Conservation (phyloP, 2,329 filamentous ascomycete genomes). For the Ophiognomonia clavigignenti-juglandacearum region DNA sequence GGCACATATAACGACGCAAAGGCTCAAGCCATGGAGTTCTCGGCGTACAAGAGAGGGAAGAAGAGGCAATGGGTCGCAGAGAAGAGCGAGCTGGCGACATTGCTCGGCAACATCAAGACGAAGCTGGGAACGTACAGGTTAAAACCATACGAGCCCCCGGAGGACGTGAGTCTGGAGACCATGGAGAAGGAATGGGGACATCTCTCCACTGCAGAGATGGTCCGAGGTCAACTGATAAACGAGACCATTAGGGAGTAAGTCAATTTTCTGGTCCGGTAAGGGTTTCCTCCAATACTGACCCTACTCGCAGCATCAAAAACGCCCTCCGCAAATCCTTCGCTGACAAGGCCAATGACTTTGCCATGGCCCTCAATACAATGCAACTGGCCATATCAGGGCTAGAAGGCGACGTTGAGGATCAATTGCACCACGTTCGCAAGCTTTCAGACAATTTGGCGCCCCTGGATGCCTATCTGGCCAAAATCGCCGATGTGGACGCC, state of each 20-base stretch:
- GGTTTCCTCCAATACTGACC: conserved; percentile 1
- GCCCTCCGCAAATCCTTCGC: conserved; percentile 87
- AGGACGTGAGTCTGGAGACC: conserved; percentile 74
- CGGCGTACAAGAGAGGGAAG: conserved; percentile 81
- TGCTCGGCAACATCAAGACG: conserved; percentile 97
- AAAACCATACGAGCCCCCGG: conserved; percentile 83
- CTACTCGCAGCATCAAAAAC: conserved; percentile 74
- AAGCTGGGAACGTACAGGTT: conserved; percentile 94
- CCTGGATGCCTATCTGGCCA: conserved; percentile 84
- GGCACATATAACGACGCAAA: conserved; percentile 93
- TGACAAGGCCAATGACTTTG: conserved; percentile 98
- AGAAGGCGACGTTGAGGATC: conserved; percentile 94
- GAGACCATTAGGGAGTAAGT: conserved; percentile 91
- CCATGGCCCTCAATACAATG: conserved; percentile 88
- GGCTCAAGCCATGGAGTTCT: conserved; percentile 74
- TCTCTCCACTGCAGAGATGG: conserved; percentile 79
- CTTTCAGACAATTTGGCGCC: conserved; percentile 82
- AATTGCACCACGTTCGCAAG: conserved; percentile 79
- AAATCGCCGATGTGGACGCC: conserved; percentile 78
- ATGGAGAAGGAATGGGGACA: conserved; percentile 78
- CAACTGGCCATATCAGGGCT: conserved; percentile 94
- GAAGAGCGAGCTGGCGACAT: conserved; percentile 88
- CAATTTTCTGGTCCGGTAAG: not conserved
- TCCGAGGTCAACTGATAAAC: conserved; percentile 88
- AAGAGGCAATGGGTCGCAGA: conserved; percentile 97